Evolutionary conservation across 352 stramenopile genomes (phyloP), one percentile per base, ranked within the genome.

Genomic region (Phytophthora agathidicida): DNA sequence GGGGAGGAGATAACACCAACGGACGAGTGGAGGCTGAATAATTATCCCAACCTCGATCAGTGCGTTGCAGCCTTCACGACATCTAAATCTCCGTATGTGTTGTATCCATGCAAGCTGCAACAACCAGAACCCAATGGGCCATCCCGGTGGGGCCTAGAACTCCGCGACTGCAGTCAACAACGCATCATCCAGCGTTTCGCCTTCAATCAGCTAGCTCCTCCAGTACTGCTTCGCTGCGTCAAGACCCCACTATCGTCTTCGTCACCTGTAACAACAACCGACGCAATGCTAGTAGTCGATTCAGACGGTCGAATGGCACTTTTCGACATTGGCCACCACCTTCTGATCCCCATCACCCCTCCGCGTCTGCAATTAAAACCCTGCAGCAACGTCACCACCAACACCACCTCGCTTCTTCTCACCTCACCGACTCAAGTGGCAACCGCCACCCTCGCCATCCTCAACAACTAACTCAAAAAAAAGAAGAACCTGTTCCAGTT

Each of bases 131-230:
- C 28, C 24, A 16, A 37, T 9, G 10, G 19, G 14, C 17, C 26
- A 37, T 19, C 16, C 16, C 23, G 1, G 14, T 84, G 69, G 61
- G 60, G 67, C 24, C 28, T 84, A 13, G 72, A 77, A 28, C 30
- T 84, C 28, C 75, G 75, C n/a, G 69, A 82, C 35, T 82, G 71
- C 19, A 6, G 46, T 5, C 60, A 76, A 31, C 58, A 59, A 9
- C 7, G 36, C 22, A 53, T 71, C 20, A 48, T 72, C 0, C 66
- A 67, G 26, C 66, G 69, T 2, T 39, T 82, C 10, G 31, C 51
- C n/a, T 47, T 84, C 3, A 48, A 44, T 27, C 26, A 17, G 11
- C 41, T 65, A 10, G 32, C 3, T 1, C 19, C 0, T 8, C 36
- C 60, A 22, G 39, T 51, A 2, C 9, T 33, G 6, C 32, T 73